A percentile compares a stretch with the other conserved stretches of the same genome.
Evolutionary conservation across 306 rosid genomes (phyloP).

Genomic region (Quercus gilva): DNA sequence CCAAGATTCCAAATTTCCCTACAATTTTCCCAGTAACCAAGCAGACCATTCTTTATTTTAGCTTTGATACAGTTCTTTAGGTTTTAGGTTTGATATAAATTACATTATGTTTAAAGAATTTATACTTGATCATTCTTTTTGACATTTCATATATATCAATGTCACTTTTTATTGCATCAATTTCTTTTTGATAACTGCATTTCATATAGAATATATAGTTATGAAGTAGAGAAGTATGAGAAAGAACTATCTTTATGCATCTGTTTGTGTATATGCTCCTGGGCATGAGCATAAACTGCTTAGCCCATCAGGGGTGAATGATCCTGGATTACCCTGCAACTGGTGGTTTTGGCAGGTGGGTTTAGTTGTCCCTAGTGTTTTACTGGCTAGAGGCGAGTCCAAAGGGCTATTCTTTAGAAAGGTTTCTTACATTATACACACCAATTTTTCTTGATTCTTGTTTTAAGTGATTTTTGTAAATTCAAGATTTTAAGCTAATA

Average conservation of each 20-base stretch:
- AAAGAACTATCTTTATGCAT: neutral
- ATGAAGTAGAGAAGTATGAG: neutral
- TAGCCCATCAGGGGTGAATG: too few relatives aligned
- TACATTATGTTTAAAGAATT: neutral
- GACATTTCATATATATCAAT: neutral
- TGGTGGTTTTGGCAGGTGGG: too few relatives aligned
- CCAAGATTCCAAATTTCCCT: constrained; percentile 5
- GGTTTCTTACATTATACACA: too few relatives aligned
- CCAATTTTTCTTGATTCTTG: neutral
- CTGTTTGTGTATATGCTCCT: too few relatives aligned
- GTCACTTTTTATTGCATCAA: neutral
- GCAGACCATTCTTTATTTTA: neutral
- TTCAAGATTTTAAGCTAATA: neutral
- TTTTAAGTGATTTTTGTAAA: too few relatives aligned
- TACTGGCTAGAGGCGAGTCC: too few relatives aligned
- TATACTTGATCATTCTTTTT: neutral
- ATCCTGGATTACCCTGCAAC: too few relatives aligned
- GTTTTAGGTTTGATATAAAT: constrained; percentile 7
- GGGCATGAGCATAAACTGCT: too few relatives aligned
- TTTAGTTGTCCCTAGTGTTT: too few relatives aligned
- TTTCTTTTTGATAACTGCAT: neutral
- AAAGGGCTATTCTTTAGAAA: too few relatives aligned
- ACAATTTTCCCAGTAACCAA: neutral
- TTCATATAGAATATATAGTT: neutral
- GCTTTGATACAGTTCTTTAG: constrained; percentile 9